Evolutionary conservation across 345 rosid genomes (phyloP).

Genomic region (Eucalyptus lansdowneana): DNA sequence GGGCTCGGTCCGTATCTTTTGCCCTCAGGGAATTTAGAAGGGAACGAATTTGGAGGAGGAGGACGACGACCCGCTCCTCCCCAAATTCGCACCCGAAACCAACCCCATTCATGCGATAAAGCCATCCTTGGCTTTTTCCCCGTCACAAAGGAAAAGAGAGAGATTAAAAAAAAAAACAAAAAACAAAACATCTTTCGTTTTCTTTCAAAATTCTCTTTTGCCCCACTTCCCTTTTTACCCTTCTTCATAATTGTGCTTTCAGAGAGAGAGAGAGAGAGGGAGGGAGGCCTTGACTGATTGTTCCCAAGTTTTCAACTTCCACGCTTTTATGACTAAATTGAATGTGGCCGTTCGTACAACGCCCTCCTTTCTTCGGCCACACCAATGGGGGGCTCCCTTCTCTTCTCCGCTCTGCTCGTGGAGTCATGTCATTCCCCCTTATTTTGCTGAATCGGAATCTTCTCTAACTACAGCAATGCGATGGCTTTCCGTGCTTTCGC

Average conservation of each 20-base stretch:
- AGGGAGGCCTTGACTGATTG: neutral
- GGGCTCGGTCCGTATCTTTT: neutral
- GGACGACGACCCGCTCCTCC: neutral
- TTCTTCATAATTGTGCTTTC: neutral
- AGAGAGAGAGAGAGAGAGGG: neutral
- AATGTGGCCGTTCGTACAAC: neutral
- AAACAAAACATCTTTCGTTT: neutral
- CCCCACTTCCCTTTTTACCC: neutral
- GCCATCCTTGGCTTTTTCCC: neutral
- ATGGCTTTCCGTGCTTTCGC: neutral
- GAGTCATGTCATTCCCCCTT: neutral
- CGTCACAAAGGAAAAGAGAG: neutral
- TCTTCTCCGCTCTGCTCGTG: neutral
- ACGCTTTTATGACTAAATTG: neutral
- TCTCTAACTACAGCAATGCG: neutral
- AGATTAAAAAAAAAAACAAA: neutral
- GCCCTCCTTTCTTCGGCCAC: neutral
- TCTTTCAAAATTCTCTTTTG: neutral
- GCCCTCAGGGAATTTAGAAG: neutral
- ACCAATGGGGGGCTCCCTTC: neutral
- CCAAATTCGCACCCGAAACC: neutral
- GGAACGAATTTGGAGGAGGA: neutral
- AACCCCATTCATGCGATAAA: neutral
- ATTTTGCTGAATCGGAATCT: neutral
- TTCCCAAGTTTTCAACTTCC: neutral